Evolutionary conservation across 257 asterid species (phyloP), one percentile per base, ranked within the genome.

Genomic region (Capsicum pubescens): DNA sequence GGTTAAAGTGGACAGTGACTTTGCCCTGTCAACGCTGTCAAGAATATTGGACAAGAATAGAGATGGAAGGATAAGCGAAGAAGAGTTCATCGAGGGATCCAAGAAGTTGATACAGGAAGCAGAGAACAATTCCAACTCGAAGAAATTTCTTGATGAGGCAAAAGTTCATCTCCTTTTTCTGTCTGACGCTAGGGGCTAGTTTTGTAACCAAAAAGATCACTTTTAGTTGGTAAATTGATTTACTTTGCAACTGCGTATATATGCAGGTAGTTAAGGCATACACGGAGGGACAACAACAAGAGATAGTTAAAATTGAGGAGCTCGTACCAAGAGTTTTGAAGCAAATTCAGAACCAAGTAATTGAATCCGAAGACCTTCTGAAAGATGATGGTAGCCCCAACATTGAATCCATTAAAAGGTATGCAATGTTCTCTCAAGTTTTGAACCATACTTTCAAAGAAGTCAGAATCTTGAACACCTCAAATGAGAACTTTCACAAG

Each of bases 351-450:
- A 87, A 84, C 26, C 84, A 88, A 17, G 12, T 88, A 57, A 85
- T 89, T 64, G 87, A 81, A 87, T 82, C 90, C 13, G 85, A 90
- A 86, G 69, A 83, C 74, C 90, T 92, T 8, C 82, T 86, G 85
- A 85, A 89, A 10, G 77, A 84, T 2, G 91, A 89, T 9, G 95
- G 95, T 83, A 90, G 87, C 86, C 95, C 92, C 46, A 86, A 90
- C 60, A 59, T 77, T 0, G 91, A 92, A 64, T 87, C 86, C 48
- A 90, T 92, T 80, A 69, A 86, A 83, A 68, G 14, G 92, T 89
- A 85, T 44, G 54, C 56, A 44, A 19, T 48, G 48, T 19, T 46
- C 11, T 46, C n/a, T 74, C 44, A 52, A 83, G 70, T 4, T 17
- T 36, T 80, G 63, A 76, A 50, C 46, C 81, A 52, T 26, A 50